Evolutionary conservation across 2,329 filamentous ascomycete species (phyloP), one percentile per base, ranked within the genome.

Genomic region (Penicillium thymicola): DNA sequence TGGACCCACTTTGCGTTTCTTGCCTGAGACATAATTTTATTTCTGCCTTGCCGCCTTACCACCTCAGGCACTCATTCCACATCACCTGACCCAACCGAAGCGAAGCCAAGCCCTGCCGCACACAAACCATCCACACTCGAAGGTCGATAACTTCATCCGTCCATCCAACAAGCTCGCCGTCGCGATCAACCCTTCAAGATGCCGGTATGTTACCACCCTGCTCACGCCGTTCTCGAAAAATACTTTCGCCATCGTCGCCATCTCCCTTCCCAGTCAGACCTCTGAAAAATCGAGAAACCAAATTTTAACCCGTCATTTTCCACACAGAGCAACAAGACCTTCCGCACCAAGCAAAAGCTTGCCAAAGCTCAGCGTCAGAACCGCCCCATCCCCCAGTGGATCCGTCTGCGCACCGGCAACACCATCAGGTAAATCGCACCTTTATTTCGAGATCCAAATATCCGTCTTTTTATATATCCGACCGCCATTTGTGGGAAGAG

Each of bases 341-440:
- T 99, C 92, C 90, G 92, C 81, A 97, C 92, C 83, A 99, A 99
- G 92, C 89, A 95, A 83, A 99, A 99, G 94, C 92, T 99, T 85
- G 94, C 94, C 79, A 97, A 93, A 87, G 94, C 94, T 79, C 93
- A 97, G 87, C 97, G 96, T 88, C 93, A 97, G 86, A 99, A 99
- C 89, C 89, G 94, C 80, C 94, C 94, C 73, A 97, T 99, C 79
- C 94, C 94, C 70, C 94, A 99, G 86, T 99, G 94, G 94, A 97
- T 99, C 80, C 89, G 94, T 79, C 88, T 99, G 77, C 89, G 93
- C 80, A 97, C 94, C 75, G 89, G 88, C 82, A 99, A 99, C 88
- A 97, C 92, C 82, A 97, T 99, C 85, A 90, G 93, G 94, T 99
- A 91, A 82, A 88, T 82, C 61, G 55, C 53, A 34, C 52, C 67